Base-by-base conservation (phyloP, 352 stramenopile genomes). In the Phytophthora tubulina region DNA sequence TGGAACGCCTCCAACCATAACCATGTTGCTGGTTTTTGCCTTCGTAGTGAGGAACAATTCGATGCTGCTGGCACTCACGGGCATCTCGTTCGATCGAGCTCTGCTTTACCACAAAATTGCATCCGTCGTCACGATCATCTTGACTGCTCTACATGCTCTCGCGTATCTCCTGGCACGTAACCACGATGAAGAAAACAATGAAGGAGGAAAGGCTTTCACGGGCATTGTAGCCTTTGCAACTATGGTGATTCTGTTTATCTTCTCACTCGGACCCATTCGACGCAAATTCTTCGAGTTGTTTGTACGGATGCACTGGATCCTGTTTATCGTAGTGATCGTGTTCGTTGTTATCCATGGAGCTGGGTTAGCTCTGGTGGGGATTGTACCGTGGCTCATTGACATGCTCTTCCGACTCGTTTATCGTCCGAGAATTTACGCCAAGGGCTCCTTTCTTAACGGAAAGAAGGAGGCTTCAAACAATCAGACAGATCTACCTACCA, bases 31-130 rank as follows among this genome's bases (percentile, higher is more conserved):
- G 14, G 63, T 78, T 4, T 83, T 85, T 51, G 64, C 63, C 10
- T 52, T 87, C 3, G 63, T 72, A 6, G 58, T 87, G 7, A 61
- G 79, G 42, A 84, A 85, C 74, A 87, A 87, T 51, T 75, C 72
- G 33, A 53, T 82, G 49, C 61, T 87, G 48, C 50, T 82, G 38
- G n/a, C 48, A 5, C 17, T 72, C 27, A 84, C 75, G 9, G 77
- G 76, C 2, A 58, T 85, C n/a, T 70, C 80, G 3, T 87, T 83
- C 48, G 80, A 87, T 32, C 77, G 80, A 9, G 72, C 69, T 30
- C 52, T 87, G 8, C 49, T 82, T 2, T 87, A 85, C 50, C 79
- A 85, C 70, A 82, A 82, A 51, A 27, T 82, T 4, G 71, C 75
- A 7, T 71, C 64, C 5, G 6, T 73, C 33, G 51, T 84, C 6